Percentiles rank a stretch among this genome's conserved stretches.
phyloP scores from a whole-genome alignment of 768 basidiomycete genomes.

The Infundibulicybe gibba region DNA sequence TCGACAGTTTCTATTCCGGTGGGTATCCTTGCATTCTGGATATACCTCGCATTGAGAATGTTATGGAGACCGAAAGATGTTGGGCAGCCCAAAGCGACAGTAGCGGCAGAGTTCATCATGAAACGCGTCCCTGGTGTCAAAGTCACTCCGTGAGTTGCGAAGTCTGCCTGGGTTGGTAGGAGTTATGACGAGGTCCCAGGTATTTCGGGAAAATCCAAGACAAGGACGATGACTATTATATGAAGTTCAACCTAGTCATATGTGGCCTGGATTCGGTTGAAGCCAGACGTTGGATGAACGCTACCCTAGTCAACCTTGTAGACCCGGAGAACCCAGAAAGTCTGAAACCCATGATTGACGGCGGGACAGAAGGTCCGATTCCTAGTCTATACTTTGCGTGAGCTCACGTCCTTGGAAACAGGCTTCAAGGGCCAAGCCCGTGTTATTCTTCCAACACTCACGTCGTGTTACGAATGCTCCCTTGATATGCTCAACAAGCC shows the following conservation, averaged over 20 bases:
- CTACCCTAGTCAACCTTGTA: slow-evolving; percentile 92
- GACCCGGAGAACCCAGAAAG: slow-evolving; percentile 92
- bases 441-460: slow-evolving; percentile 91
- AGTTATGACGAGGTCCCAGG: slow-evolving; percentile 32
- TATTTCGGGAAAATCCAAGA: slow-evolving; percentile 99
- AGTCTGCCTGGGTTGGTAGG: too few relatives aligned
- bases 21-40: slow-evolving; percentile 10
- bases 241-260: slow-evolving; percentile 95
- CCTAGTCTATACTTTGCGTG: background rate
- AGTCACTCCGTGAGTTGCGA: slow-evolving; percentile 81
- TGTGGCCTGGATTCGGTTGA: slow-evolving; percentile 98
- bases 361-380: slow-evolving; percentile 88
- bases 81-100: slow-evolving; percentile 89
- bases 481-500: slow-evolving; percentile 98
- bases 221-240: slow-evolving; percentile 91
- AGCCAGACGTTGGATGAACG: slow-evolving; percentile 98
- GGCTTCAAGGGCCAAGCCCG: slow-evolving; percentile 99
- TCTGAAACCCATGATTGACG: slow-evolving; percentile 95
- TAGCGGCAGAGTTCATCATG: slow-evolving; percentile 97
- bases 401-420: slow-evolving; percentile 22
- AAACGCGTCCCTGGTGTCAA: slow-evolving; percentile 92
- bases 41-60: slow-evolving; percentile 1
- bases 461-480: slow-evolving; percentile 97
- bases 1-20: slow-evolving; percentile 97
- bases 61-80: slow-evolving; percentile 79